These are phyloP conservation scores for Phytophthora gonapodyides DNA, from an alignment of 352 stramenopile species.

Conservation along the genomic window DNA sequence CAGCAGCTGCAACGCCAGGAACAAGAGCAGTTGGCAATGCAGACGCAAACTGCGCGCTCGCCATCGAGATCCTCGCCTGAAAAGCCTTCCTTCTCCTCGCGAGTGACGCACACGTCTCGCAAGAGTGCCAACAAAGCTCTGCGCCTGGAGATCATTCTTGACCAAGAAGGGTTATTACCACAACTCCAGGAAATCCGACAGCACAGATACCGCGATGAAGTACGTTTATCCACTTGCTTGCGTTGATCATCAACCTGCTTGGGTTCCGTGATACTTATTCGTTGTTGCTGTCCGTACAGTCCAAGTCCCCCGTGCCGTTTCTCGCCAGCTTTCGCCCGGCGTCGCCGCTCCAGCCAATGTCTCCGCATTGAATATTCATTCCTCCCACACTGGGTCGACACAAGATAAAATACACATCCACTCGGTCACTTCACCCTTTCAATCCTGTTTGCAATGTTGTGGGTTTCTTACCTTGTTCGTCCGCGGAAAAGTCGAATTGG, in stretches of 20 bases:
- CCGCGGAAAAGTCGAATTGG: conserved; percentile 51
- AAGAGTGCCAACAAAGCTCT: conserved; percentile 68
- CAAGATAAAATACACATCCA: conserved; percentile 12
- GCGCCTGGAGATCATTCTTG: conserved; percentile 59
- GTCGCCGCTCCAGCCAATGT: conserved; percentile 39
- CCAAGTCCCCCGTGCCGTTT: conserved; percentile 34
- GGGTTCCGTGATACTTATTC: conserved; percentile 5
- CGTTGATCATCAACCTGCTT: neutral
- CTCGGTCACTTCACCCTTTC: conserved; percentile 2
- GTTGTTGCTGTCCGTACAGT: conserved; percentile 20
- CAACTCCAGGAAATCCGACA: conserved; percentile 57
- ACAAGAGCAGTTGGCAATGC: conserved; percentile 16
- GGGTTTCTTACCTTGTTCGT: conserved; percentile 24
- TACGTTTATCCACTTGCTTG: conserved; percentile 15
- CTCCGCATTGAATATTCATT: conserved; percentile 28
- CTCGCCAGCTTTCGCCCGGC: conserved; percentile 40
- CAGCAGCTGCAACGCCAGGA: conserved; percentile 28
- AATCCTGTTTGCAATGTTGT: neutral
- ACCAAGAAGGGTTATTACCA: conserved; percentile 62
- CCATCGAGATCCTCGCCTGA: conserved; percentile 10
- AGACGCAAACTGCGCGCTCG: conserved; percentile 22
- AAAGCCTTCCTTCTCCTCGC: conserved; percentile 24
- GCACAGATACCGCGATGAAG: conserved; percentile 58
- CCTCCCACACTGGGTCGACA: conserved; percentile 16
- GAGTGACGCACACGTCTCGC: conserved; percentile 63